Evolutionary conservation across 164 flowering plant genomes (phyloP).

Genomic region (Warburgia ugandensis): DNA sequence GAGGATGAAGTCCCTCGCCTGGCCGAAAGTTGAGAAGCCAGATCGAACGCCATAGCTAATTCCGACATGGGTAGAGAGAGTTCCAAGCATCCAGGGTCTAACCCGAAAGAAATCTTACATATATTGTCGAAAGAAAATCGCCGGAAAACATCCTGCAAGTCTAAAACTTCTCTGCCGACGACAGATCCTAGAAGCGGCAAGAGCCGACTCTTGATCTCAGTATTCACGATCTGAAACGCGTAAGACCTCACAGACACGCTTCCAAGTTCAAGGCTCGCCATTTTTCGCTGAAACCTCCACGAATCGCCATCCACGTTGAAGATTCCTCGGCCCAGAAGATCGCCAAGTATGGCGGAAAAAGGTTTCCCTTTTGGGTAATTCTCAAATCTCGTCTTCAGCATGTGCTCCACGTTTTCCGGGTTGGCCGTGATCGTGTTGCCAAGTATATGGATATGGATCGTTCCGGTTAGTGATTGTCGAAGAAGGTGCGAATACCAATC

Average conservation of each 20-base stretch:
- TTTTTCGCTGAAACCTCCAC: slow-evolving; percentile 67
- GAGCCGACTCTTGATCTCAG: slow-evolving; percentile 19
- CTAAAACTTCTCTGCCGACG: slow-evolving; percentile 9
- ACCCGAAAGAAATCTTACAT: slow-evolving; percentile 52
- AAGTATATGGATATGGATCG: slow-evolving; percentile 57
- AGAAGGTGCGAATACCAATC: slow-evolving; percentile 69
- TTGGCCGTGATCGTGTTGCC: slow-evolving; percentile 70
- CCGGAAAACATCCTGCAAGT: slow-evolving; percentile 53
- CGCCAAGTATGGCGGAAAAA: slow-evolving; percentile 72
- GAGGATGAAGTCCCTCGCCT: slow-evolving; percentile 33
- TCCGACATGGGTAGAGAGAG: slow-evolving; percentile 32
- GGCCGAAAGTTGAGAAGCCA: slow-evolving; percentile 46
- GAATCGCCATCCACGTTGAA: slow-evolving; percentile 76
- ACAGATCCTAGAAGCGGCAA: slow-evolving; percentile 27
- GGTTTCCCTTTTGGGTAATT: slow-evolving; percentile 85
- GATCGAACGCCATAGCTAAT: slow-evolving; percentile 49
- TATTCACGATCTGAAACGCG: slow-evolving; percentile 17
- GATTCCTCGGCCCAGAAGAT: slow-evolving; percentile 76
- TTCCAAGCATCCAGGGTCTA: slow-evolving; percentile 50
- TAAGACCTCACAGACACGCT: slow-evolving; percentile 40
- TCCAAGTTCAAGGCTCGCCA: slow-evolving; percentile 67
- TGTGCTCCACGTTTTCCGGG: slow-evolving; percentile 73
- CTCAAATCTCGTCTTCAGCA: slow-evolving; percentile 58
- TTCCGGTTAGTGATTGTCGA: slow-evolving; percentile 36
- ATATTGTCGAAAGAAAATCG: slow-evolving; percentile 58